Base-by-base conservation (phyloP, 129 eudicot genomes). In the Smallanthus sonchifolius region DNA sequence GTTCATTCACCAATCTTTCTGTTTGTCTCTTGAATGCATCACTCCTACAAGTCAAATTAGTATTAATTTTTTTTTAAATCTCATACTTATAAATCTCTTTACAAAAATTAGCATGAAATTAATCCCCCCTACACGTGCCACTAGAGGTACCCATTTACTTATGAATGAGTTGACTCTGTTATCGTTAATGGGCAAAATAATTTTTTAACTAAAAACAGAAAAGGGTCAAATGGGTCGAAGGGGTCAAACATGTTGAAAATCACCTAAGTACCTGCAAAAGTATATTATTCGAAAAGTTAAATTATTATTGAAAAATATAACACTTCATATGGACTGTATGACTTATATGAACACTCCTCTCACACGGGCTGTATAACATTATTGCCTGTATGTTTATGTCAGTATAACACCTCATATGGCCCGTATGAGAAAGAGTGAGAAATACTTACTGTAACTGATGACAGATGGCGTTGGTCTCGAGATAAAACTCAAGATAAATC, bases 371-470 rank as follows among this genome's bases (percentile, higher is more conserved):
- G 30, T 24, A 24, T 24, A 24, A 24, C 30, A 24, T 24, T 24
- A 24, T 24, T 24, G 30, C 30, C 30, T 24, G 30, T 24, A 24
- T 24, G 30, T 24, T 24, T 24, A 1, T 24, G 30, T 24, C 30
- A 24, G 30, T 24, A 24, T 24, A 24, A 24, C 30, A 24, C 30
- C 30, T 24, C 30, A 24, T 24, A 24, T 24, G 30, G 30, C 30
- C 30, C 30, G 30, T 24, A 24, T 24, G 45, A 13, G 0, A 45
- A 13, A 45, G 11, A 45, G 30, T 24, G 30, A 49, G 5, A 70
- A 35, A 75, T 13, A 64, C 87, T 82, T 57, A 92, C 98, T 92
- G 95, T 77, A 92, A 77, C 57, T 92, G 96, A 76, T 89, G 96
- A 60, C 96, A 92, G 16, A 89, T 79, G 62, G 87, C 68, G 38